Percentiles rank a stretch among this genome's conserved stretches.
phyloP scores from a whole-genome alignment of 192 early-diverging fungal genomes.

The Gaertneriomyces semiglobifer region DNA sequence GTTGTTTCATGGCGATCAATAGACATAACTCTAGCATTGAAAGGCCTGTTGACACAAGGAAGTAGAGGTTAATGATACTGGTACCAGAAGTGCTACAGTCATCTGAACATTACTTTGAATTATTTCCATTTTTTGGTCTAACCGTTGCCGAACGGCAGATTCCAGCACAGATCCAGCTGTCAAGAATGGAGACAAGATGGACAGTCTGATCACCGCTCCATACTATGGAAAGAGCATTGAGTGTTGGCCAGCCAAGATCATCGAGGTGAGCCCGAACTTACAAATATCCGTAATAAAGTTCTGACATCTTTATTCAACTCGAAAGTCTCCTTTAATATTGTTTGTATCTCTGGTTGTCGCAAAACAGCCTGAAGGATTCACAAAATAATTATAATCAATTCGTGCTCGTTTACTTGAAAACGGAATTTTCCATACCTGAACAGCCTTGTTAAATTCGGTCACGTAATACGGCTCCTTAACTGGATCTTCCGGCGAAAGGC shows the following conservation, averaged over 20 bases:
- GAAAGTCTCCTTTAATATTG: conserved; percentile 13
- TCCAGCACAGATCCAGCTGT: not conserved
- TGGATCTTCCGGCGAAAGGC: conserved; percentile 4
- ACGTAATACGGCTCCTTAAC: conserved; percentile 7
- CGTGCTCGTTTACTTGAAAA: not conserved
- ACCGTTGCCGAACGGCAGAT: conserved; percentile 13
- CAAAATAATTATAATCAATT: not conserved
- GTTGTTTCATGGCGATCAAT: conserved; percentile 72
- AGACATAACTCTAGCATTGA: conserved; percentile 78
- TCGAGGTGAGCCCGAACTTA: conserved; percentile 14
- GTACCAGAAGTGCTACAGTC: too few species aligned
- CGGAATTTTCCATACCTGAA: not conserved
- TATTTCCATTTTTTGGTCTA: conserved; percentile 34
- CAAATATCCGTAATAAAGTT: conserved; percentile 27
- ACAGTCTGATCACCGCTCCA: conserved; percentile 16
- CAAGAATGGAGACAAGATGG: conserved; percentile 35
- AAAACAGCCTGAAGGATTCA: conserved; percentile 12
- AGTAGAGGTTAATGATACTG: too few species aligned
- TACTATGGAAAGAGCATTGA: conserved; percentile 17
- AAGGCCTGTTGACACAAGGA: conserved; percentile 44
- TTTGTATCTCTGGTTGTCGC: not conserved
- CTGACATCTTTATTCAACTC: conserved; percentile 21
- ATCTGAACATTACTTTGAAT: conserved; percentile 1
- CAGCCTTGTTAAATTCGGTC: conserved; percentile 21
- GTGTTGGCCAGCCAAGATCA: conserved; percentile 6